These are phyloP conservation scores for Starmera stellimalicola DNA, from an alignment of 1,139 yeast genomes.

Conservation along the genomic window DNA sequence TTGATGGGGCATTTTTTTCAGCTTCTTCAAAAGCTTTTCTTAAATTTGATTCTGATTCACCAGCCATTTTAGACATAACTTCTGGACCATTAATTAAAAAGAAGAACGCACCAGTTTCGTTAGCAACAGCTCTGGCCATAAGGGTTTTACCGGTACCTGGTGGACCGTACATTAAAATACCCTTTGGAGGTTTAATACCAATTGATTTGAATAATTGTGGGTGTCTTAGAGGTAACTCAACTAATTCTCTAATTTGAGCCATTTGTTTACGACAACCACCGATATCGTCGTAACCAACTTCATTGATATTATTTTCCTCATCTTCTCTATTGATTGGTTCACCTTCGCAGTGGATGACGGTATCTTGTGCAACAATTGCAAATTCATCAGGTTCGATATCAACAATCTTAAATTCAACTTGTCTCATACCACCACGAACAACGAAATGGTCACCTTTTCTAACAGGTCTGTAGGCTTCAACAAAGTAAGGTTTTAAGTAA, in stretches of 20 bases:
- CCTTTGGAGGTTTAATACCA: constrained; percentile 97
- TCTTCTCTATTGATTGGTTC: constrained; percentile 99
- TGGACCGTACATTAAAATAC: constrained; percentile 96
- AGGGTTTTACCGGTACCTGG: constrained; percentile 99
- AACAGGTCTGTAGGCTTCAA: constrained; percentile 97
- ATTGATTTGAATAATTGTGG: constrained; percentile 94
- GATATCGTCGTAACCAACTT: constrained; percentile 97
- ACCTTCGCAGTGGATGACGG: constrained; percentile 97
- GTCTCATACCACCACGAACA: constrained; percentile 98
- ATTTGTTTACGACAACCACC: constrained; percentile 98
- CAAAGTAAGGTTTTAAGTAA: constrained; percentile 93
- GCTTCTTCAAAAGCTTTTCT: constrained; percentile 99
- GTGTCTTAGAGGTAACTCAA: constrained; percentile 92
- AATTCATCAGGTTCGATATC: constrained; percentile 97
- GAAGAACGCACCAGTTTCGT: constrained; percentile 98
- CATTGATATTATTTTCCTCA: constrained; percentile 91
- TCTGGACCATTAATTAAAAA: constrained; percentile 99
- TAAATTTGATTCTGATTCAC: constrained; percentile 95
- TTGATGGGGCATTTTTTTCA: constrained; percentile 95
- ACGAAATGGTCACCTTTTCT: constrained; percentile 95
- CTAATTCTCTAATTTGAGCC: constrained; percentile 97
- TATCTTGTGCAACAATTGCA: constrained; percentile 97
- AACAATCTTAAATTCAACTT: constrained; percentile 95
- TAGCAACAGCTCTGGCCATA: constrained; percentile 99
- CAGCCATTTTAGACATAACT: constrained; percentile 99